These are phyloP conservation scores for Heterobasidion irregulare DNA, from an alignment of 1,284 basidiomycete species.

Conservation along the genomic window DNA sequence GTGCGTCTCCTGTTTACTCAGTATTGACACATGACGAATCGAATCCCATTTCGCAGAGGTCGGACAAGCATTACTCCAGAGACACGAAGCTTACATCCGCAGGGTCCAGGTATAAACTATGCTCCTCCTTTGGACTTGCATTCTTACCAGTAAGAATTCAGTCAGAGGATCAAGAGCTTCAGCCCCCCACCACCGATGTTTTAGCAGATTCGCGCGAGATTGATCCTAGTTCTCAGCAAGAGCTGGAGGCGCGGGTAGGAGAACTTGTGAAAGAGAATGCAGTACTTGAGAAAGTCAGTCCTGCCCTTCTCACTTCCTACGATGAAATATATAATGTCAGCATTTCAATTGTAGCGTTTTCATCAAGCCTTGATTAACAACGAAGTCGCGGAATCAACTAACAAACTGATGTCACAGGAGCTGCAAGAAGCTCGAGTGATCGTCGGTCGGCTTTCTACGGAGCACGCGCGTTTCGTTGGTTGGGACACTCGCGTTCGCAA, in stretches of 20 bases:
- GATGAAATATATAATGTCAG: background rate
- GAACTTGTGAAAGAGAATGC: constrained; percentile 47
- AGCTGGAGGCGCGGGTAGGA: constrained; percentile 11
- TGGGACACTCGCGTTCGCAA: constrained; percentile 60
- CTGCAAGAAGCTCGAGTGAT: constrained; percentile 70
- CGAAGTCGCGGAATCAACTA: constrained; percentile 76
- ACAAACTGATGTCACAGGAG: constrained; percentile 67
- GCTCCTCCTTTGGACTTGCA: too few relatives aligned
- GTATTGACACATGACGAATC: background rate
- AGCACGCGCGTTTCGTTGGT: constrained; percentile 61
- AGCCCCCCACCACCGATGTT: background rate
- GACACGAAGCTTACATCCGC: constrained; percentile 81
- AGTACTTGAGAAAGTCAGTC: constrained; percentile 55
- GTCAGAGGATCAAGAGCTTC: background rate
- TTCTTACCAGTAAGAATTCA: too few relatives aligned
- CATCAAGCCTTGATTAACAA: constrained; percentile 77
- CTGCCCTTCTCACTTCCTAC: too few relatives aligned
- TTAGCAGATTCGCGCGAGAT: background rate
- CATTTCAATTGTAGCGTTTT: constrained; percentile 44
- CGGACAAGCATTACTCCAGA: constrained; percentile 81
- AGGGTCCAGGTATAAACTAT: constrained; percentile 44
- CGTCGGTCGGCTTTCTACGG: constrained; percentile 61
- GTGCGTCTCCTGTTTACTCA: constrained; percentile 33
- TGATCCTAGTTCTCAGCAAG: constrained; percentile 6
- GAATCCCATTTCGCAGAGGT: constrained; percentile 50